Evolutionary conservation across 2,329 filamentous ascomycete genomes (phyloP).

Genomic region (Penicillium decumbens): DNA sequence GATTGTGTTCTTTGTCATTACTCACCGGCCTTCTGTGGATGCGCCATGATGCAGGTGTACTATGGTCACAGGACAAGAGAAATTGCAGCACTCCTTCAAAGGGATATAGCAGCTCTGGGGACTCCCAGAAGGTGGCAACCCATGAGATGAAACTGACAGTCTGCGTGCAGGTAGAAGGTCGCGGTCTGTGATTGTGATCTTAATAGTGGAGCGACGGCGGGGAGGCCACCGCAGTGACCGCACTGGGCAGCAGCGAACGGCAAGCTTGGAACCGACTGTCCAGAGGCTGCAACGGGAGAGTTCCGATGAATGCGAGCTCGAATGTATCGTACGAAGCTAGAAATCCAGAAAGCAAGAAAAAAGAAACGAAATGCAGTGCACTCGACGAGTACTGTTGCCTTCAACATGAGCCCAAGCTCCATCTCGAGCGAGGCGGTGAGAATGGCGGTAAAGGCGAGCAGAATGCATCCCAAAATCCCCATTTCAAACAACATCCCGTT

Average conservation of each 20-base stretch:
- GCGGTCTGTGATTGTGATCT: conserved; percentile 10
- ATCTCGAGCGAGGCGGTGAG: conserved; percentile 9
- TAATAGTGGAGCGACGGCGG: conserved; percentile 23
- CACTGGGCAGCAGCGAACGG: conserved; percentile 21
- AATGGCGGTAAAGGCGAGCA: conserved; percentile 27
- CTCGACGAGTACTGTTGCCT: background rate
- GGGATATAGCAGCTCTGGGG: background rate
- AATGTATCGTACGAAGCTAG: background rate
- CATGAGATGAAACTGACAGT: conserved; percentile 1
- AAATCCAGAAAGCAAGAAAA: background rate
- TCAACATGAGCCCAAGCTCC: conserved; percentile 13
- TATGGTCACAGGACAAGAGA: background rate
- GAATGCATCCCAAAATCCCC: conserved; percentile 28
- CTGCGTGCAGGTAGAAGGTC: conserved; percentile 1
- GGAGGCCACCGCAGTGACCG: conserved; percentile 19
- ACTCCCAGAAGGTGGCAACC: background rate
- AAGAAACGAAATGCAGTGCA: background rate
- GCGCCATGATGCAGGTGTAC: conserved; percentile 27
- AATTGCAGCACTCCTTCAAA: background rate
- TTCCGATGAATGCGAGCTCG: background rate
- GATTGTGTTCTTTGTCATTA: conserved; percentile 2
- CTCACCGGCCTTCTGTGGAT: conserved; percentile 33
- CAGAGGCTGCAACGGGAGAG: background rate
- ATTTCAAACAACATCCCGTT: conserved; percentile 23
- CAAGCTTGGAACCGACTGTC: conserved; percentile 12